Evolutionary conservation across 306 rosid species (phyloP).

Genomic region (Astragalus glycyphyllos): DNA sequence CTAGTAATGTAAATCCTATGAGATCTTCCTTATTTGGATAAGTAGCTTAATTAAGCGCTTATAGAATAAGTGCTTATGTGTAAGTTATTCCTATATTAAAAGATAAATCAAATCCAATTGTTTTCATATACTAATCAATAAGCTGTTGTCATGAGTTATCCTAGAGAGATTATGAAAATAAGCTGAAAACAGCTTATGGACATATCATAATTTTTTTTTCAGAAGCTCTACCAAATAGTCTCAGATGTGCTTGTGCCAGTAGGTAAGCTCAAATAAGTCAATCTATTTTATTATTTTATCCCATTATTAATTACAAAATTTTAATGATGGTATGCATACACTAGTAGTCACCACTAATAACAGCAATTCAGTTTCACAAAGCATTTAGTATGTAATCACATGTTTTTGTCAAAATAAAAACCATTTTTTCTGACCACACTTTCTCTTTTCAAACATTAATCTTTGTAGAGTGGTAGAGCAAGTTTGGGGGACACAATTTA

Average conservation of each 20-base stretch:
- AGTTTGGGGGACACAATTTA: slow-evolving; percentile 82
- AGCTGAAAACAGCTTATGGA: no score
- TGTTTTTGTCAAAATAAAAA: slow-evolving; percentile 7
- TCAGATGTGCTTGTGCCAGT: no score
- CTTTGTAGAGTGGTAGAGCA: slow-evolving; percentile 77
- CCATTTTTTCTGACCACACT: neutral
- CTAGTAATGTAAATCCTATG: slow-evolving; percentile 2
- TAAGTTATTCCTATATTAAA: no score
- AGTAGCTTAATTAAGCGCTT: no score
- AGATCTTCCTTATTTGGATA: neutral
- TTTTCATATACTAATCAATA: no score
- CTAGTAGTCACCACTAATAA: neutral
- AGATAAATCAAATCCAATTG: no score
- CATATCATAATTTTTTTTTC: no score
- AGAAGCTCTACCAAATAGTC: no score
- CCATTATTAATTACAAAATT: neutral
- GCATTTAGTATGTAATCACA: slow-evolving; percentile 4
- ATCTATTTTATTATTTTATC: neutral
- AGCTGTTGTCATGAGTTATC: no score
- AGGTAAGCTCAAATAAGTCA: no score
- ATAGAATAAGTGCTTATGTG: no score
- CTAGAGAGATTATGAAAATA: no score
- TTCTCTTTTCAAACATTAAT: slow-evolving; percentile 12
- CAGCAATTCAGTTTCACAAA: neutral
- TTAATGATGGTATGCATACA: neutral